Conservation (phyloP, 2,329 filamentous ascomycete genomes). For the Apiospora pterosperma region DNA sequence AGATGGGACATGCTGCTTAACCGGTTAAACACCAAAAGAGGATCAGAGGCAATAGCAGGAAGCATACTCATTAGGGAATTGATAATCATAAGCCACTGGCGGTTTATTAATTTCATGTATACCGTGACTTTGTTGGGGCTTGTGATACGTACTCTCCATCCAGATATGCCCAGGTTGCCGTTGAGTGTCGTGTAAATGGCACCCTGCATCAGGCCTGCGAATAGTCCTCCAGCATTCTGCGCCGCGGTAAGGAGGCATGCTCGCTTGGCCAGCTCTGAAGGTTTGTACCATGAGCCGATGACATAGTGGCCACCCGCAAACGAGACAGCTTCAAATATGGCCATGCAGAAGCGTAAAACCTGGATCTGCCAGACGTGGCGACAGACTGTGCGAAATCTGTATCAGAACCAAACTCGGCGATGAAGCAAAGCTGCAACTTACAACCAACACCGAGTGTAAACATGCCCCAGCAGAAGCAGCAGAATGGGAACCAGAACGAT, state of each 20-base stretch:
- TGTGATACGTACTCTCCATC: slow-evolving; percentile 35
- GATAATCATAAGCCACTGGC: neutral
- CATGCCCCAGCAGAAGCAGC: slow-evolving; percentile 60
- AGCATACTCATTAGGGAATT: neutral
- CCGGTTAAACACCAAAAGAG: neutral
- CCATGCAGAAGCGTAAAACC: slow-evolving; percentile 55
- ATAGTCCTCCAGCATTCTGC: slow-evolving; percentile 57
- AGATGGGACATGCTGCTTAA: neutral
- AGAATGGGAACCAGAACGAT: slow-evolving; percentile 11
- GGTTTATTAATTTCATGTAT: neutral
- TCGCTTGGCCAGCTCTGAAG: slow-evolving; percentile 58
- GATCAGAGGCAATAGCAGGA: too few relatives aligned
- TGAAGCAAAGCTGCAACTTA: neutral
- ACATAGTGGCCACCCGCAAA: slow-evolving; percentile 59
- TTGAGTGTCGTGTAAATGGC: slow-evolving; percentile 44
- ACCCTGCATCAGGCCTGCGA: slow-evolving; percentile 59
- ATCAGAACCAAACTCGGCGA: slow-evolving; percentile 38
- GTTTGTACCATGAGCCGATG: slow-evolving; percentile 59
- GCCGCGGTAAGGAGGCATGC: slow-evolving; percentile 58
- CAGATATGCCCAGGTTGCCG: slow-evolving; percentile 44
- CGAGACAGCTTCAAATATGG: slow-evolving; percentile 51
- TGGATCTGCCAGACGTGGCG: slow-evolving; percentile 51
- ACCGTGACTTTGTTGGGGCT: neutral
- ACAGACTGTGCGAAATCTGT: slow-evolving; percentile 53
- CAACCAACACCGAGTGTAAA: slow-evolving; percentile 59